phyloP scores from a whole-genome alignment of 2,329 filamentous ascomycete genomes.

The Lasiodiplodia sp. region DNA sequence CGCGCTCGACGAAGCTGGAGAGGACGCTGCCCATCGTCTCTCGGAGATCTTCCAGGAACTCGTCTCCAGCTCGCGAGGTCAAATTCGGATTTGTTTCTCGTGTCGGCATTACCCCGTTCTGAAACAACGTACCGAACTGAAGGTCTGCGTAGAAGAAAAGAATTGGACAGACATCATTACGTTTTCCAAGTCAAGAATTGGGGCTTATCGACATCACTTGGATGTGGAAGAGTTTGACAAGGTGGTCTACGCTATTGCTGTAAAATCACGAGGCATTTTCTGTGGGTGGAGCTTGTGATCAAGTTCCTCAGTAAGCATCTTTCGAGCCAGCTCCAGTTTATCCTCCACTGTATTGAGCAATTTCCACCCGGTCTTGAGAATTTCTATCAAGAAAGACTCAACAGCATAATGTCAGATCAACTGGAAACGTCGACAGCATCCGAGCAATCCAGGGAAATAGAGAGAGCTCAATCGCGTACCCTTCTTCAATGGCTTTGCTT shows the following conservation, averaged over 20 bases:
- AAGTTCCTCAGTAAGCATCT: neutral
- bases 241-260: neutral
- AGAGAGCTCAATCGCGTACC: neutral
- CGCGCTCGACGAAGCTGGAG: neutral
- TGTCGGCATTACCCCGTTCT: neutral
- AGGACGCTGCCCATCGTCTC: neutral
- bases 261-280: neutral
- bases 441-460: neutral
- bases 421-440: too few relatives aligned
- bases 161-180: neutral
- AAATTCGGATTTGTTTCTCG: neutral
- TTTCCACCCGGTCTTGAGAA: neutral
- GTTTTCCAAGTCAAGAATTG: neutral
- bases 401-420: neutral
- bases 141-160: neutral
- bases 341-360: neutral
- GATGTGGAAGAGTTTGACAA: neutral
- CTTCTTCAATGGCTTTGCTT: neutral
- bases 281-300: neutral
- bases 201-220: neutral
- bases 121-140: neutral
- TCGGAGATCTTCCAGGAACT: neutral
- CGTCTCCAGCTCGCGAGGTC: neutral
- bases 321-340: neutral
- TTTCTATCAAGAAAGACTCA: neutral